Evolutionary conservation across 116 monocot genomes (phyloP), one percentile per base, ranked within the genome.

Genomic region (Trichopus zeylanicus): DNA sequence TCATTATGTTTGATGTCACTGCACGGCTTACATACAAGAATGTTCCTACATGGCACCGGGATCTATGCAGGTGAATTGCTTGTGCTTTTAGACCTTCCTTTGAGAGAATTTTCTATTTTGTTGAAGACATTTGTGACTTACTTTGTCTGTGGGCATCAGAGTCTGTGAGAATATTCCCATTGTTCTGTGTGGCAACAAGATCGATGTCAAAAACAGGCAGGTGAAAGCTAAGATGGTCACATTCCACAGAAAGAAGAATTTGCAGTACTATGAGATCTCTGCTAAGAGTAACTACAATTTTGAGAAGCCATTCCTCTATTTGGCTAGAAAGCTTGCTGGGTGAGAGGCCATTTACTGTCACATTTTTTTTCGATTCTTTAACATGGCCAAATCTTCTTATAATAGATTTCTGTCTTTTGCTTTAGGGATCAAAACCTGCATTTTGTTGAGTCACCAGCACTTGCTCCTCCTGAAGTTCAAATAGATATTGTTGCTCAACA

Each of bases 1-100:
- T 77, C 26, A 71, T 77, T 16, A 77, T 77, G 77, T 77, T 77
- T 53, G 77, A 77, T 77, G 77, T 77, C 25, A 77, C 77, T 56
- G 77, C 77, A 35, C 66, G 77, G 6, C 66, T 77, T 12, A 77
- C 77, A 1, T 77, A 77, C 77, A 77, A 77, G 32, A 77, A 77
- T 63, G 77, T 77, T 33, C 77, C 77, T 21, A 73, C 73, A 46
- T 73, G 73, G 73, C 73, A 73, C 26, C 27, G 67, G 35, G 73
- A 73, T 55, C 66, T 73, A 11, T 73, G 73, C 73, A 13, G 62
- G 70, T 70, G 18, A 26, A 42, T 42, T 42, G 42, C 1, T 42
- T 33, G 32, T n/a, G 42, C 12, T 42, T 9, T n/a, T 15, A 42
- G 12, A n/a, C n/a, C n/a, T 42, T 16, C 5, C 42, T 42, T 37